Percentiles rank a stretch among this genome's conserved stretches.
Conservation (phyloP, 1,284 basidiomycete genomes). For the Ganoderma sinense region DNA sequence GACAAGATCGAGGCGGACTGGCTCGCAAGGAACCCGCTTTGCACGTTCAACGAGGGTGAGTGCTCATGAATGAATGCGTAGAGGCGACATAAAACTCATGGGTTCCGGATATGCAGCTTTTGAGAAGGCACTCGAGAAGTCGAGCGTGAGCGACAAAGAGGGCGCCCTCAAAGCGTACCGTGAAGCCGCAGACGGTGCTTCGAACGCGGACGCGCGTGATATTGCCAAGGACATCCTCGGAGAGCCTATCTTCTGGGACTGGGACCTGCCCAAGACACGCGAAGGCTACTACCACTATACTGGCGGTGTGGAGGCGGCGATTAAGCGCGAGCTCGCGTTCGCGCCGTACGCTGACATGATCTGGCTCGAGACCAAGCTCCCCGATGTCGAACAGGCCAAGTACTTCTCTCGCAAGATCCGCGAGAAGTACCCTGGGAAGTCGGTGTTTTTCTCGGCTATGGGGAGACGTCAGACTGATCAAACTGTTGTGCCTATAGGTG, state of each 20-base stretch:
- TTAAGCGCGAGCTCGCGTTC: slow-evolving; percentile 82
- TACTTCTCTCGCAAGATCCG: slow-evolving; percentile 83
- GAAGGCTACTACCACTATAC: slow-evolving; percentile 94
- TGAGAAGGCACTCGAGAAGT: slow-evolving; percentile 59
- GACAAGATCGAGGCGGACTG: slow-evolving; percentile 83
- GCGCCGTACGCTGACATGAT: slow-evolving; percentile 87
- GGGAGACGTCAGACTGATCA: neutral
- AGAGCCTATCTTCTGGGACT: slow-evolving; percentile 82
- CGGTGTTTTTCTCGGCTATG: neutral
- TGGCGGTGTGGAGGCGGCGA: slow-evolving; percentile 86
- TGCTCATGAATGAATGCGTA: neutral
- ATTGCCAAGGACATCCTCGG: slow-evolving; percentile 81
- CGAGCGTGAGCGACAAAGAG: slow-evolving; percentile 59
- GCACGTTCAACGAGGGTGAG: slow-evolving; percentile 86
- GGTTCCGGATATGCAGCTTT: slow-evolving; percentile 55
- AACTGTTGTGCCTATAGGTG: slow-evolving; percentile 48
- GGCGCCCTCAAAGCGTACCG: slow-evolving; percentile 68
- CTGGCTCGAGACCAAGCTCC: slow-evolving; percentile 92
- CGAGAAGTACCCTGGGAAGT: slow-evolving; percentile 78
- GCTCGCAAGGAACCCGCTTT: slow-evolving; percentile 75
- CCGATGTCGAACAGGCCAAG: slow-evolving; percentile 82
- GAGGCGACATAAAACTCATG: slow-evolving; percentile 2
- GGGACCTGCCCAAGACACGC: slow-evolving; percentile 89
- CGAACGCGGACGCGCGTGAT: slow-evolving; percentile 76
- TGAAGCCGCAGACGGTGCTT: slow-evolving; percentile 68